Base-by-base conservation (phyloP, 106 monocot species). In the Phalaenopsis equestris region DNA sequence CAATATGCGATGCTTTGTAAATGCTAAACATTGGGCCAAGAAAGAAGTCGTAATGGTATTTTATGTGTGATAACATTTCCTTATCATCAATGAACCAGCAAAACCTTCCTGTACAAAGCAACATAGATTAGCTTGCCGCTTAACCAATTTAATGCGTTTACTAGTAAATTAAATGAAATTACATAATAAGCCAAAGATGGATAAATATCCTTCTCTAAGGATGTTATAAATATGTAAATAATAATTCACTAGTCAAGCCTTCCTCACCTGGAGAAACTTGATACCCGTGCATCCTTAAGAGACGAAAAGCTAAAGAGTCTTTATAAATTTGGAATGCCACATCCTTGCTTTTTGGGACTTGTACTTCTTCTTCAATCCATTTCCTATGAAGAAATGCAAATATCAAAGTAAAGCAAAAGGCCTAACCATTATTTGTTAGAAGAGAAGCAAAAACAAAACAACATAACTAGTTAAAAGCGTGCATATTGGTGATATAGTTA, bases 261-360 rank as follows among this genome's bases (percentile, higher is more conserved):
- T 16, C 11, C 75, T 80, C 80, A 86, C 86, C 0, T 52, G 86
- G 86, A 56, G 86, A 86, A 4, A 83, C 80, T 4, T 41, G 17
- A 67, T 83, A 83, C n/a, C 83, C 83, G 19, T 83, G 78, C 78
- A 55, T 49, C 41, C 86, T 80, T 55, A 86, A 41, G 17, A 83
- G 80, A 5, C 75, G 4, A 72, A 86, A 86, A 3, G 83, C 76
- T 42, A 86, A 77, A 1, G 83, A 76, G 30, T 83, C 86, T 17
- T 55, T 78, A 42, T 76, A 80, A 12, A 86, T 65, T 46, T 56
- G 67, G 2, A 76, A 24, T 12, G 15, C 16, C 0, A 17, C 3
- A 19, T 55, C 37, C 2, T 86, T n/a, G 21, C 15, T 56, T 4
- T 0, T 23, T 5, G 14, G 1, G 9, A 1, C 8, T 55, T 73